phyloP scores from a whole-genome alignment of 2,329 filamentous ascomycete species.

The Aspergillus pseudoterreus region DNA sequence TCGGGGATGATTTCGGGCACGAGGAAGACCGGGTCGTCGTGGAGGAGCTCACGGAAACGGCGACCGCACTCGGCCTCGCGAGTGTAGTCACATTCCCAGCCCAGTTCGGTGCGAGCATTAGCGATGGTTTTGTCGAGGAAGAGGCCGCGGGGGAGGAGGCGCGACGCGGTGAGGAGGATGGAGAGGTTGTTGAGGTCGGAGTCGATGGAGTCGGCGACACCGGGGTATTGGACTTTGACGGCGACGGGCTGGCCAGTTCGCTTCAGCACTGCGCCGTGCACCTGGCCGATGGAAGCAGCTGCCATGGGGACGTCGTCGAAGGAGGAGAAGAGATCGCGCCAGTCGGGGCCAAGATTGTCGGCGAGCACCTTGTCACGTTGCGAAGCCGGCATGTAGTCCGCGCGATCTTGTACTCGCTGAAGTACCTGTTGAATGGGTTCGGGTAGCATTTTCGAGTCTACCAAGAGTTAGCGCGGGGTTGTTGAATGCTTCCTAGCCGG shows the following conservation, averaged over 20 bases:
- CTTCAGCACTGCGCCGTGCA: slow-evolving; percentile 78
- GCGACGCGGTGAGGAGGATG: slow-evolving; percentile 83
- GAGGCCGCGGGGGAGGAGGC: slow-evolving; percentile 82
- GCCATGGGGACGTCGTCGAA: slow-evolving; percentile 93
- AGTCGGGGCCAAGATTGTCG: slow-evolving; percentile 74
- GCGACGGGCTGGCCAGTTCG: slow-evolving; percentile 74
- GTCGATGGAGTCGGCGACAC: slow-evolving; percentile 92
- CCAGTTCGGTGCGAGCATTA: slow-evolving; percentile 86
- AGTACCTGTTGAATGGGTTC: slow-evolving; percentile 82
- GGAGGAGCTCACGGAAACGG: slow-evolving; percentile 73
- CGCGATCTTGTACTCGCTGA: slow-evolving; percentile 90
- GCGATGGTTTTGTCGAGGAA: slow-evolving; percentile 97
- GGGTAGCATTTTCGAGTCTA: slow-evolving; percentile 89
- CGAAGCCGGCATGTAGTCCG: slow-evolving; percentile 95
- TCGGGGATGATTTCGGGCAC: slow-evolving; percentile 75
- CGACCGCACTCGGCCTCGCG: slow-evolving; percentile 79
- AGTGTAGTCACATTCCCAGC: slow-evolving; percentile 94
- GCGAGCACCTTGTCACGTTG: slow-evolving; percentile 82
- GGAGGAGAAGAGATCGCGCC: slow-evolving; percentile 75
- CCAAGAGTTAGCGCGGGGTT: slow-evolving; percentile 18
- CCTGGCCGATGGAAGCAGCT: slow-evolving; percentile 94
- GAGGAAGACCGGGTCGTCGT: slow-evolving; percentile 71
- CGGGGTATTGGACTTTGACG: slow-evolving; percentile 96
- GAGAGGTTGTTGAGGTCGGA: slow-evolving; percentile 93
- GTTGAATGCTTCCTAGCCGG: not conserved